Evolutionary conservation across 2,329 filamentous ascomycete species (phyloP), one percentile per base, ranked within the genome.

Genomic region (Colletotrichum sansevieriae): DNA sequence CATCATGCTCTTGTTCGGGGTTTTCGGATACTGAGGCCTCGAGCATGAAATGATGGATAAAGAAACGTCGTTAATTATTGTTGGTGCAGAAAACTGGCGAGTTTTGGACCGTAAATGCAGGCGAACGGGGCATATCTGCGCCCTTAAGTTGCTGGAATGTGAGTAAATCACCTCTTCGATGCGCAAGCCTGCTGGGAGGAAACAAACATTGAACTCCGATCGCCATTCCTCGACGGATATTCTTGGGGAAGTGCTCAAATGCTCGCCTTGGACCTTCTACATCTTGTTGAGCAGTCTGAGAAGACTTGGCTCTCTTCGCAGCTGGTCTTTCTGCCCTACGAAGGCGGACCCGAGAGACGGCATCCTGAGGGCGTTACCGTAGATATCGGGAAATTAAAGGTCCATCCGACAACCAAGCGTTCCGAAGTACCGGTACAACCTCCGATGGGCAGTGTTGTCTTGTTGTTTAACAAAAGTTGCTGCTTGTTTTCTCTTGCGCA

Each of bases 381-480:
- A 25, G 44, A 60, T 51, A 33, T 18, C 44, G 33, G 35, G 20
- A 44, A 18, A 33, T 41, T 25, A 41, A 33, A 33, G 63, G 33
- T 56, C 41, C 44, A 52, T 22, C 35, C 44, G 33, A 25, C 18
- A 22, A 65, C 47, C 47, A 65, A 49, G 62, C 20, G 62, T 15
- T 15, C 47, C 43, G 54, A 56, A 61, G 56, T 69, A 22, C 49
- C 56, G 62, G 29, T 35, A 51, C 66, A 47, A 20, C 18, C 18
- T 18, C 18, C 62, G 66, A 60, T 69, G 62, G 35, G 35, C 18
- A 43, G 18, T 69, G 25, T 55, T 68, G 22, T 60, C 49, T 41
- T 51, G 20, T 60, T 39, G 61, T 65, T 68, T 60, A 41, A 37
- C 11, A 5, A 46, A 44, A 65, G 33, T 25, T 37, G 60, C 18